Evolutionary conservation across 805 yeast genomes (phyloP).

Genomic region (Wickerhamomyces queroliae): DNA sequence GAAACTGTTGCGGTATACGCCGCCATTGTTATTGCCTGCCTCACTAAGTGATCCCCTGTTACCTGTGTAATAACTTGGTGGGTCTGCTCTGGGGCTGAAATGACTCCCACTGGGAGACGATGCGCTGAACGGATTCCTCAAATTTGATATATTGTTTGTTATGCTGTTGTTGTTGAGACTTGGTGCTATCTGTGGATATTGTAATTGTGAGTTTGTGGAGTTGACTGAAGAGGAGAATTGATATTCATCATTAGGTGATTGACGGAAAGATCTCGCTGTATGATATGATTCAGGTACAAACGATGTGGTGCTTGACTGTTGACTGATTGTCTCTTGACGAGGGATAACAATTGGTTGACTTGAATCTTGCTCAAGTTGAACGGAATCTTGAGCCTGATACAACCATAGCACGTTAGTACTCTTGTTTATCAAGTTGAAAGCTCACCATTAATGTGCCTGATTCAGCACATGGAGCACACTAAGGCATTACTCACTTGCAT

Average conservation of each 20-base stretch:
- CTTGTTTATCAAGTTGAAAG: too few species aligned
- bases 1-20: constrained; percentile 2
- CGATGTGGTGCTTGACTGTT: background rate
- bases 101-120: constrained; percentile 17
- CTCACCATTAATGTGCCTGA: too few species aligned
- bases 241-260: constrained; percentile 13
- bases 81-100: constrained; percentile 22
- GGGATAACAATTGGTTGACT: constrained; percentile 25
- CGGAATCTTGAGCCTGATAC: constrained; percentile 6
- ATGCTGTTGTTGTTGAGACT: constrained; percentile 9
- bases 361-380: constrained; percentile 15
- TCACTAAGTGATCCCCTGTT: constrained; percentile 14
- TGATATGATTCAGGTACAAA: constrained; percentile 21
- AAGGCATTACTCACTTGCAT: background rate
- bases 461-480: background rate
- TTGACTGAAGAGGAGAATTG: constrained; percentile 21
- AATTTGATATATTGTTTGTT: constrained; percentile 11
- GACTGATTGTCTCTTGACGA: constrained; percentile 14
- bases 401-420: background rate
- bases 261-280: constrained; percentile 20
- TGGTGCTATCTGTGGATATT: constrained; percentile 13
- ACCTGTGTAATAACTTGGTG: constrained; percentile 10
- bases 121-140: constrained; percentile 14
- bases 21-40: constrained; percentile 3
- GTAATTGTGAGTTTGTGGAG: constrained; percentile 16